Percentiles rank a stretch among this genome's conserved stretches.
phyloP scores from a whole-genome alignment of 177 flowering plant genomes.

The Tripterygium wilfordii region DNA sequence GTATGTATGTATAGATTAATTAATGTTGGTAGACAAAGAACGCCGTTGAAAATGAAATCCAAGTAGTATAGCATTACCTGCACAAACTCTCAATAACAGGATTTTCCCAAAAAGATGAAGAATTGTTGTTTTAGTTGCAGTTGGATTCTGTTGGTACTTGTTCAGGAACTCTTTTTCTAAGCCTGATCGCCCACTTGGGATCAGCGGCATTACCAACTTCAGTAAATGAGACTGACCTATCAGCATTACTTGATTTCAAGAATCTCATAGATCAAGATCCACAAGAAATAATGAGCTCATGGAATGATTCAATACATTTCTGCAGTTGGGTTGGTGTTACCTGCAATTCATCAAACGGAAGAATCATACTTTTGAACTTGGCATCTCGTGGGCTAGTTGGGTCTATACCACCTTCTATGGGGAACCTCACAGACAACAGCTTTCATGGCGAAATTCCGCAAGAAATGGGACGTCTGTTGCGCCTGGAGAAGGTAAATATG shows the following conservation, averaged over 20 bases:
- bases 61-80: too few species aligned
- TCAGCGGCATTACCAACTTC: too few species aligned
- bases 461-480: slow-evolving; percentile 23
- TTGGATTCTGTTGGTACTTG: not conserved
- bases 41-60: too few species aligned
- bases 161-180: too few species aligned
- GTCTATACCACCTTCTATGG: slow-evolving; percentile 27
- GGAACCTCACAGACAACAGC: slow-evolving; percentile 33
- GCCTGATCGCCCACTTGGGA: too few species aligned
- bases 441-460: slow-evolving; percentile 28
- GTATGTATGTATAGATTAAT: too few species aligned
- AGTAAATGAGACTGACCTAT: slow-evolving; percentile 9
- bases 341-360: slow-evolving; percentile 15
- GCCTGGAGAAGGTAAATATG: slow-evolving; percentile 16
- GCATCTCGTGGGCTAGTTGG: slow-evolving; percentile 13
- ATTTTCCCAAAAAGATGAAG: too few species aligned
- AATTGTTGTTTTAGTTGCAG: too few species aligned
- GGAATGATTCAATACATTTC: slow-evolving; percentile 20
- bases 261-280: slow-evolving; percentile 9
- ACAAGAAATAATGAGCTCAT: slow-evolving; percentile 10
- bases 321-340: slow-evolving; percentile 46
- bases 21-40: too few species aligned
- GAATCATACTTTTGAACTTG: slow-evolving; percentile 26
- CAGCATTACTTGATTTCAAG: slow-evolving; percentile 18
- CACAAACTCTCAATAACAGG: too few species aligned